Conservation (phyloP, 2,329 filamentous ascomycete species). For the Fonsecaea multimorphosa region DNA sequence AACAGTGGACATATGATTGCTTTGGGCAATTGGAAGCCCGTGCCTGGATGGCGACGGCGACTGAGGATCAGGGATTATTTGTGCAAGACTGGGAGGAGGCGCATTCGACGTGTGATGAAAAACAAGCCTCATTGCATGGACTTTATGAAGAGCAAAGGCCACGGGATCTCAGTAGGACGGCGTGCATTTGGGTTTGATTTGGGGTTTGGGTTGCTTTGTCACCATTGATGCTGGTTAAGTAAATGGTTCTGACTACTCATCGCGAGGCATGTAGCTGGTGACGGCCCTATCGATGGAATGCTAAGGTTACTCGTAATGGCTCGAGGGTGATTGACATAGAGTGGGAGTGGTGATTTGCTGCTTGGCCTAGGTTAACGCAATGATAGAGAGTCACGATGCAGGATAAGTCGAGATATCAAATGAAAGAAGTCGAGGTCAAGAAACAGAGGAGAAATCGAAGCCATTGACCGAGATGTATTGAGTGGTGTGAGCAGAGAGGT, state of each 20-base stretch:
- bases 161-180: background rate
- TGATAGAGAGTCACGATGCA: background rate
- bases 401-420: background rate
- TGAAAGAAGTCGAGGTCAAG: background rate
- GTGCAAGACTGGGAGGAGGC: conserved; percentile 5
- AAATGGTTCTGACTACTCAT: background rate
- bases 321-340: background rate
- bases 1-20: background rate
- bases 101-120: background rate
- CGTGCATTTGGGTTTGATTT: background rate
- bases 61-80: background rate
- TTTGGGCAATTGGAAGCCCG: background rate
- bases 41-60: background rate
- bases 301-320: too few relatives aligned
- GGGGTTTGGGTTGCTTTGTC: background rate
- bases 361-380: background rate
- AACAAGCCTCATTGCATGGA: background rate
- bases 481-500: too few relatives aligned
- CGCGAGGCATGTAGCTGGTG: conserved; percentile 8
- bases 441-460: background rate
- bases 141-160: conserved; percentile 3
- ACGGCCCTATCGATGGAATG: conserved; percentile 6
- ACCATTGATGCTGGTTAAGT: background rate
- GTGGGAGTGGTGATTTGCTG: conserved; percentile 1
- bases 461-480: background rate